Base-by-base conservation (phyloP, 495 filamentous ascomycete genomes). In the Talaromyces proteolyticus region DNA sequence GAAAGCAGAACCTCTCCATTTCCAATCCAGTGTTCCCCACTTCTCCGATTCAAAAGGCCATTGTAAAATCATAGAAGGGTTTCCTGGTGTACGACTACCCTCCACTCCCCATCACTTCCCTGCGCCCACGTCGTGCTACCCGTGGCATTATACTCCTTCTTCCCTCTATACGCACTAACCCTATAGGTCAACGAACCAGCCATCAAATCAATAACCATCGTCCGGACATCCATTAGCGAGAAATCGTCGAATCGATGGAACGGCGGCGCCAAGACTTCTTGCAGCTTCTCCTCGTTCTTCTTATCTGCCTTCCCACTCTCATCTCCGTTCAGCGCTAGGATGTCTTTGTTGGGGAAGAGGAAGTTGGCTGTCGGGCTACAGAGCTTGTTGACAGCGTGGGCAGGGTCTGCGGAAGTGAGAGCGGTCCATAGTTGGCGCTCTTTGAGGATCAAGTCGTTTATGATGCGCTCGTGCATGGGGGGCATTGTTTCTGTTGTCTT, bases 181-280 rank as follows among this genome's bases (percentile, higher is more conserved):
- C 57, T 57, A 44, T 70, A 73, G 17, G 69, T 73, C 7, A 74
- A 58, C 1, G 61, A 53, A 4, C 67, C 70, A 0, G 69, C 70
- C 70, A 74, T 74, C 8, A 74, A 51, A 50, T 74, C 70, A 34
- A 74, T 67, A n/a, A 73, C 57, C 52, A 72, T 68, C 3, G 63
- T 62, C 2, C 64, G 60, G 5, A 72, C 69, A 10, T 74, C 59
- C 16, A 60, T 54, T 4, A 74, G 51, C 40, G 69, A 60, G 49
- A 67, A 74, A 34, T 53, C 57, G 40, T 74, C 70, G 45, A 74
- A 74, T 0, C 63, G 65, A 44, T 74, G 70, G 50, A 74, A 74
- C 0, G 67, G 69, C 12, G 68, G 60, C 19, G 57, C 57, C 41
- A 74, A 44, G 0, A 61, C 57, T 12, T 66, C 53, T 23, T 38